Conservation (phyloP, 495 filamentous ascomycete species). For the Hypomontagnella monticulosa region DNA sequence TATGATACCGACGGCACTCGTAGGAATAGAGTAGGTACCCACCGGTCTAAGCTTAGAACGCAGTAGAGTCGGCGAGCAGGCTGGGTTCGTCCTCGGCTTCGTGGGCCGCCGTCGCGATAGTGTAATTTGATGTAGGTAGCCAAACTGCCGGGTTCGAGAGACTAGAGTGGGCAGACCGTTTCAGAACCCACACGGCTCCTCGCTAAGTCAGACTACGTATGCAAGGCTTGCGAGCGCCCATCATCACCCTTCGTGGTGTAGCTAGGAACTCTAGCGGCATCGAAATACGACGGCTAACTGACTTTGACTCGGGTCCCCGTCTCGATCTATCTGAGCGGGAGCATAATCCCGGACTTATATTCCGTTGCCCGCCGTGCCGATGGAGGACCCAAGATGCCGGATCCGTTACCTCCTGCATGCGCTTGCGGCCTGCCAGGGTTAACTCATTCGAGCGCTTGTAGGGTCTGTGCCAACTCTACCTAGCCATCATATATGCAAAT, state of each 20-base stretch:
- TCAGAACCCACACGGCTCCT: conserved; percentile 28
- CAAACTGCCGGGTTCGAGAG: conserved; percentile 34
- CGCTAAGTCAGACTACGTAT: conserved; percentile 15
- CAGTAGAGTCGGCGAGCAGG: conserved; percentile 15
- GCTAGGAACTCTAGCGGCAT: conserved; percentile 27
- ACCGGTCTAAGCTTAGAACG: conserved; percentile 20
- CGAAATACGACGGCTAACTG: conserved; percentile 7
- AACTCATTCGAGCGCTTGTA: conserved; percentile 15
- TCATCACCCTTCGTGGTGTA: conserved; percentile 13
- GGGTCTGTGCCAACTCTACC: conserved; percentile 16
- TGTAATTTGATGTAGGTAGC: conserved; percentile 23
- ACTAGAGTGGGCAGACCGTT: conserved; percentile 28
- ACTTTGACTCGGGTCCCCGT: conserved; percentile 15
- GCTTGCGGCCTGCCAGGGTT: conserved; percentile 20
- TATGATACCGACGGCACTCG: conserved; percentile 18
- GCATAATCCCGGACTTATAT: conserved; percentile 19
- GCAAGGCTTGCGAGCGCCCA: conserved; percentile 10
- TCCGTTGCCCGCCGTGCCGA: conserved; percentile 23
- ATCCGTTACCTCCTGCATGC: conserved; percentile 27
- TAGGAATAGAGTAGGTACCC: conserved; percentile 16
- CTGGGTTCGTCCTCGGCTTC: conserved; percentile 17
- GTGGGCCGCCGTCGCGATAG: conserved; percentile 32
- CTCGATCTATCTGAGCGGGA: conserved; percentile 22
- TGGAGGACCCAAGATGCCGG: conserved; percentile 19
- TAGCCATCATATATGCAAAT: background rate